Percentiles rank a stretch among this genome's conserved stretches.
Conservation (phyloP, 208 protist genomes). For the Trypanosoma rangeli region DNA sequence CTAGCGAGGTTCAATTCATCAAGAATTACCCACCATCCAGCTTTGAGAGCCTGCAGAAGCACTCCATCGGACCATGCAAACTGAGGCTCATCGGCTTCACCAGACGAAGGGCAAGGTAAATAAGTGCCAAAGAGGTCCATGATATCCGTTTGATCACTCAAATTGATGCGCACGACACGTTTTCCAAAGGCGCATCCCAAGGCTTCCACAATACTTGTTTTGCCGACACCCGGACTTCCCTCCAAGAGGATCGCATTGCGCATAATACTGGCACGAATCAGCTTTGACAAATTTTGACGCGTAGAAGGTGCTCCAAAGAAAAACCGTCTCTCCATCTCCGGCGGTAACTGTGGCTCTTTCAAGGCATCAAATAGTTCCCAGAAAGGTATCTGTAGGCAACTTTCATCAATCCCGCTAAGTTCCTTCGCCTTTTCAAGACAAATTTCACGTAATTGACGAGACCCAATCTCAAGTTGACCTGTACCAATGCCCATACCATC, state of each 20-base stretch:
- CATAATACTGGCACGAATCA: constrained; percentile 93
- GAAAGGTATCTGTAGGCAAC: constrained; percentile 46
- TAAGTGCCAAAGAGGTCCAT: constrained; percentile 97
- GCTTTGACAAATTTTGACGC: constrained; percentile 94
- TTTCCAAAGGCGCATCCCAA: constrained; percentile 92
- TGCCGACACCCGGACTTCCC: constrained; percentile 97
- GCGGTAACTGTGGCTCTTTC: constrained; percentile 68
- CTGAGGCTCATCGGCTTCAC: constrained; percentile 44
- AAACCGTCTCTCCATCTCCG: constrained; percentile 72
- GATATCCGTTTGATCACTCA: constrained; percentile 99
- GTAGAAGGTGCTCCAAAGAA: constrained; percentile 97
- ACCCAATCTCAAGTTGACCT: constrained; percentile 38
- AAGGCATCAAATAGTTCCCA: constrained; percentile 79
- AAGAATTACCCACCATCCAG: constrained; percentile 99
- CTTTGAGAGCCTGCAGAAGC: constrained; percentile 95
- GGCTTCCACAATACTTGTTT: constrained; percentile 98
- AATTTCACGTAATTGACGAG: constrained; percentile 17
- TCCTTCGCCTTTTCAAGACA: constrained; percentile 33
- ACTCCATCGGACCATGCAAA: constrained; percentile 99
- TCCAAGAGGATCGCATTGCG: constrained; percentile 98
- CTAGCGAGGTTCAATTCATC: constrained; percentile 99
- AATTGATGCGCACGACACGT: constrained; percentile 99
- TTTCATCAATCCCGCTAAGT: constrained; percentile 36
- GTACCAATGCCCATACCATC: constrained; percentile 94
- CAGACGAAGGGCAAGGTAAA: constrained; percentile 50